Conservation (phyloP, 2,329 filamentous ascomycete genomes). For the Dactylellina cionopaga region DNA sequence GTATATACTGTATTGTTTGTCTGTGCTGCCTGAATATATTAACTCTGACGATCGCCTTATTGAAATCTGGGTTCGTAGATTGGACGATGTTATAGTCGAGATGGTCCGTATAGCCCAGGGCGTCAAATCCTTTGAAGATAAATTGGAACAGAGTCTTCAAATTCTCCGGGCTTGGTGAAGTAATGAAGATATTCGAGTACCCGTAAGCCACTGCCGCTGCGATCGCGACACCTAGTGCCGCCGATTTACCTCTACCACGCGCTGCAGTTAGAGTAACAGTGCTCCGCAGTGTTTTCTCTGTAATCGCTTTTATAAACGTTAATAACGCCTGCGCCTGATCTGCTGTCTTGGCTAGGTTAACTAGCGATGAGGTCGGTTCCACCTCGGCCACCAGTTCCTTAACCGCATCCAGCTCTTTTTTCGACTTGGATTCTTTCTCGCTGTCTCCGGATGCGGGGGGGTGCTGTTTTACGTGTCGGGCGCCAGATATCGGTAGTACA, state of each 20-base stretch:
- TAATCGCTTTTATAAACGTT: conserved; percentile 94
- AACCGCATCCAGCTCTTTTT: conserved; percentile 80
- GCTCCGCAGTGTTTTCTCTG: conserved; percentile 92
- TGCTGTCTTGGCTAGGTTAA: conserved; percentile 86
- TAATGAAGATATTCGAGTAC: conserved; percentile 99
- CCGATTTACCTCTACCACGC: conserved; percentile 95
- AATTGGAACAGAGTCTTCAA: conserved; percentile 99
- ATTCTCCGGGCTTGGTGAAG: conserved; percentile 95
- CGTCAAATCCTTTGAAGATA: conserved; percentile 97
- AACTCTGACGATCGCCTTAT: conserved; percentile 97
- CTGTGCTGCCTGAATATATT: conserved; percentile 95
- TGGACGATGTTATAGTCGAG: conserved; percentile 98
- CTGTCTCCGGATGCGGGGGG: conserved; percentile 78
- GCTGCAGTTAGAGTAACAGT: conserved; percentile 94
- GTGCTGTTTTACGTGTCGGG: conserved; percentile 84
- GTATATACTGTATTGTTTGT: conserved; percentile 98
- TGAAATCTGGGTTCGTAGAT: conserved; percentile 97
- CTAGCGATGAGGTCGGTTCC: conserved; percentile 83
- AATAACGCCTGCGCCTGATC: conserved; percentile 97
- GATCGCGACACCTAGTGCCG: conserved; percentile 91
- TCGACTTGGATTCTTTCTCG: conserved; percentile 73
- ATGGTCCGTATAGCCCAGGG: conserved; percentile 91
- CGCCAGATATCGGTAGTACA: conserved; percentile 94
- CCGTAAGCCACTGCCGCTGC: conserved; percentile 94
- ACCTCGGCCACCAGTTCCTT: conserved; percentile 88